These are phyloP conservation scores for Lignosus rhinocerotis DNA, from an alignment of 1,284 basidiomycete species.

Conservation along the genomic window DNA sequence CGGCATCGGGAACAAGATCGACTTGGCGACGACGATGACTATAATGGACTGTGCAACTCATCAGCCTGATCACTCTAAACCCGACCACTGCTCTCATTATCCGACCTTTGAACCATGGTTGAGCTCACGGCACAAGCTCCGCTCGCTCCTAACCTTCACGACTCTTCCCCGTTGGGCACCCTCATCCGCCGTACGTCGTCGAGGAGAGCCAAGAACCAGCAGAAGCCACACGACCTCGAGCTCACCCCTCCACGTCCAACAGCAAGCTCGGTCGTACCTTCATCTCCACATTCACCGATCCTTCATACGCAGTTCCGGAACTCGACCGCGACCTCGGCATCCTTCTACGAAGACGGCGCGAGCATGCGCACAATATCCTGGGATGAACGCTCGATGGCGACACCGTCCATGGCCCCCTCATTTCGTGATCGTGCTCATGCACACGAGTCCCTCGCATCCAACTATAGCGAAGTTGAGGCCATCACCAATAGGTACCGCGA, in stretches of 20 bases:
- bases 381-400: slow-evolving; percentile 17
- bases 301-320: slow-evolving; percentile 63
- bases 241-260: slow-evolving; percentile 25
- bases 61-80: slow-evolving; percentile 3
- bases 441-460: slow-evolving; percentile 32
- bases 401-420: slow-evolving; percentile 11
- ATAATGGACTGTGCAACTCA: not conserved
- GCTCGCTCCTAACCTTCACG: slow-evolving; percentile 21
- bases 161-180: slow-evolving; percentile 43
- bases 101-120: slow-evolving; percentile 12
- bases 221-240: slow-evolving; percentile 15
- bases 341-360: slow-evolving; percentile 30
- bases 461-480: slow-evolving; percentile 37
- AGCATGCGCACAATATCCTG: slow-evolving; percentile 26
- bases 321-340: slow-evolving; percentile 52
- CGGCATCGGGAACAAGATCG: slow-evolving; percentile 9
- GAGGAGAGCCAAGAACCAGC: slow-evolving; percentile 28
- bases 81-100: not conserved
- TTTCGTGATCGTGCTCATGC: slow-evolving; percentile 1
- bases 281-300: slow-evolving; percentile 52
- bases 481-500: slow-evolving; percentile 30
- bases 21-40: slow-evolving; percentile 19
- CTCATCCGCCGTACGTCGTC: slow-evolving; percentile 44
- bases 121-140: slow-evolving; percentile 13
- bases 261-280: not conserved